Conservation (phyloP, 257 asterid species). For the Solanum sitiens region DNA sequence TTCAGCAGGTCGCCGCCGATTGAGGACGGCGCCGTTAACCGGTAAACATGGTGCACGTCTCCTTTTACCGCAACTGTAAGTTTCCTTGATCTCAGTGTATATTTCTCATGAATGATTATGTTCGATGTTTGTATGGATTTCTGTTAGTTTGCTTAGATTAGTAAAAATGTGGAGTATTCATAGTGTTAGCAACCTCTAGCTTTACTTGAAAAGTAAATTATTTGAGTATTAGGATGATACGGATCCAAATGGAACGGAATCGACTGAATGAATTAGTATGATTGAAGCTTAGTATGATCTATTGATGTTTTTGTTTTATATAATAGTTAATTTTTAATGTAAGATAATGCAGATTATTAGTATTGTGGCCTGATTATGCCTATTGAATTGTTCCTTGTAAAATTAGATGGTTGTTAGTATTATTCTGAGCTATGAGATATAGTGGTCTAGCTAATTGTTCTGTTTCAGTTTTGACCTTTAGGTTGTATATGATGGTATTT, state of each 20-base stretch:
- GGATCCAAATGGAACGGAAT: background rate
- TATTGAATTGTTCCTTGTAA: background rate
- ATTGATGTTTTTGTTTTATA: background rate
- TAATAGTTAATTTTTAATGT: background rate
- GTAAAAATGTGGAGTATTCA: background rate
- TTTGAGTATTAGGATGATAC: background rate
- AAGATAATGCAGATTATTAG: background rate
- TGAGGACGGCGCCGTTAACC: conserved; percentile 1
- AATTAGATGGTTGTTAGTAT: background rate
- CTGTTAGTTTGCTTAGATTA: background rate
- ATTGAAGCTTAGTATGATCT: background rate
- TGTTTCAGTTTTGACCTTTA: background rate
- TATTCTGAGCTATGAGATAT: background rate
- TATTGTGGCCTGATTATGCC: background rate
- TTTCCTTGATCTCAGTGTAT: background rate
- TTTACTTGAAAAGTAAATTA: background rate
- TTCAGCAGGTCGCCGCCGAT: background rate
- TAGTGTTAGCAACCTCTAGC: background rate
- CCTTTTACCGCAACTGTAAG: conserved; percentile 34
- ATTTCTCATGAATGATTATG: background rate
- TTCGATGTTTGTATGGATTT: background rate
- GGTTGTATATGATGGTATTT: background rate
- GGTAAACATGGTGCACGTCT: conserved; percentile 24
- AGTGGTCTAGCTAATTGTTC: background rate
- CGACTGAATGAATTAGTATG: background rate